Base-by-base conservation (phyloP, 371 early-diverging fungal species). In the Chytridium lagenaria region DNA sequence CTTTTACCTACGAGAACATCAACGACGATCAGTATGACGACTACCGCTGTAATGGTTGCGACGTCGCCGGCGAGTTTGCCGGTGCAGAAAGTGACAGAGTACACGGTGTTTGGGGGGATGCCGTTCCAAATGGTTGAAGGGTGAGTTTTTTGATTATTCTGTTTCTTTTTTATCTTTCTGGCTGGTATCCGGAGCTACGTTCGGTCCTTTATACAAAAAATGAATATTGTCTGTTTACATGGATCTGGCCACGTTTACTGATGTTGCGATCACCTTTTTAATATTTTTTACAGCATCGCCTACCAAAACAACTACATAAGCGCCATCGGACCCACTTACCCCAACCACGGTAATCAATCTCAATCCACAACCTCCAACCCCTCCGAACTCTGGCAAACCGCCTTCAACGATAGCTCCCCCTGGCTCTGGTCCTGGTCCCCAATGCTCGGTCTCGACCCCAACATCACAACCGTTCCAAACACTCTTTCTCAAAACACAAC, bases 251-350 rank as follows among this genome's bases (percentile, higher is more conserved):
- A n/a, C n/a, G n/a, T n/a, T n/a, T n/a, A n/a, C n/a, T n/a, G n/a
- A n/a, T n/a, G n/a, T n/a, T 7, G 10, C 5, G 30, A 55, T 28
- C 10, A 26, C 55, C 55, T 10, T 15, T 7, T 10, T 55, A 16
- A 28, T 28, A 55, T 19, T 44, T 19, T 44, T 44, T 10, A 55
- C 55, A 55, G 26, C 55, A 23, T 55, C 10, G 55, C 16, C 10
- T 26, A 15, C 55, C 55, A 55, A 28, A 55, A 55, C 55, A 55
- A 55, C 55, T 55, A 55, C 26, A 23, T 55, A 7, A 55, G 10
- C 16, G 55, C 16, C 55, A 16, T 55, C 55, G 55, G 55, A 10
- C 55, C 55, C 10, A 26, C 26, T 10, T 55, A 16, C 55, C 55
- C 55, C 55, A 55, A 55, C 55, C 26, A 15, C 26, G 26, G 26